Base-by-base conservation (phyloP, 176 grass and related monocot species). In the Dendrocalamus sinicus region DNA sequence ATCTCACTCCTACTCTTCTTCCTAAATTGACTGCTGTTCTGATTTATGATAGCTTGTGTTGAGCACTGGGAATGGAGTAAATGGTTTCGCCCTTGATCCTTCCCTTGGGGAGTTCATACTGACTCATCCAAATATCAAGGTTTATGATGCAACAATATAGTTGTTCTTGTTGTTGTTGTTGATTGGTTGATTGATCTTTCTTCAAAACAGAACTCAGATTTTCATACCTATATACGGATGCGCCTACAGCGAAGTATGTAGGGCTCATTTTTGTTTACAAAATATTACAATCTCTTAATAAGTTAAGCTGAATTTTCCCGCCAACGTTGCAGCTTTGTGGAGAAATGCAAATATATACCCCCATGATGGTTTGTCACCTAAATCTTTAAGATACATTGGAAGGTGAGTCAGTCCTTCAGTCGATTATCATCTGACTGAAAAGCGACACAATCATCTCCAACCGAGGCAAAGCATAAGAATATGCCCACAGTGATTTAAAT, bases 331-430 rank as follows among this genome's bases (percentile, higher is more conserved):
- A 99, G 96, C 72, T 99, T 75, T 81, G 92, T 99, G 44, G 92
- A 99, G 76, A 96, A 85, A 76, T 99, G 97, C 82, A 99, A 99
- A 54, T 99, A n/a, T n/a, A n/a, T n/a, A 77, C 39, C 97, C 96
- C 8, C 50, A 78, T 24, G 94, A 96, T 76, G 92, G 94, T 23
- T 96, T 87, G 15, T 85, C 97, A 39, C 88, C 97, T 46, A 99
- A 92, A 91, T 99, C 97, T 45, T 66, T 99, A 72, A 96, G 97
- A 99, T 99, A 99, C 10, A 91, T 99, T 52, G 94, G 97, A 92
- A 99, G 97, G 97, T 94, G 51, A 78, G 48, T 78, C 62, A 35
- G 35, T 17, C 23, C 62, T 35, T 41, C 68, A 78, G 20, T 67
- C 22, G 59, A 52, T 68, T 53, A 22, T 68, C 24, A 1, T 45